phyloP scores from a whole-genome alignment of 2,329 filamentous ascomycete genomes.

The Colletotrichum endophyticum region DNA sequence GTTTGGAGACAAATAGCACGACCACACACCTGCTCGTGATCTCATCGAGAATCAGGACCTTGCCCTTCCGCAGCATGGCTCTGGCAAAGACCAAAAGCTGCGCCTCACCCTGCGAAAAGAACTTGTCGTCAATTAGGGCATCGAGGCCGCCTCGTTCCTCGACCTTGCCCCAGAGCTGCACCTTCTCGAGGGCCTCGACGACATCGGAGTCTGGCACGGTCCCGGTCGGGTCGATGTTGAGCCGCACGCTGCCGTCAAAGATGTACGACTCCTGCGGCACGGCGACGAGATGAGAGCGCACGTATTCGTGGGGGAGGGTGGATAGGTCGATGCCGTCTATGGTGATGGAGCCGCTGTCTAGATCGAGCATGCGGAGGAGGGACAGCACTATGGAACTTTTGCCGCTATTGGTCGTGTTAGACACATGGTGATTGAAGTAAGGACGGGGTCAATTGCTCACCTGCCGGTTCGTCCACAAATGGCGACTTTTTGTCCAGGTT shows the following conservation, averaged over 20 bases:
- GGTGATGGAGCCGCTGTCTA: constrained; percentile 43
- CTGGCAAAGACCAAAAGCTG: constrained; percentile 55
- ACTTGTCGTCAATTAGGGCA: constrained; percentile 28
- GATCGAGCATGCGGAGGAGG: constrained; percentile 52
- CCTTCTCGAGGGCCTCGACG: constrained; percentile 45
- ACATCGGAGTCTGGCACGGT: constrained; percentile 43
- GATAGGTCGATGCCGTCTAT: constrained; percentile 48
- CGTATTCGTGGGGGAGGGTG: constrained; percentile 26
- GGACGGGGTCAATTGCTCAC: not conserved
- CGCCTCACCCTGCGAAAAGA: constrained; percentile 50
- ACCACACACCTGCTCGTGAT: constrained; percentile 38
- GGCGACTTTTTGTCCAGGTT: constrained; percentile 25
- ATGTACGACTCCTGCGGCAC: constrained; percentile 58
- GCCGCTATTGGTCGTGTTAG: constrained; percentile 37
- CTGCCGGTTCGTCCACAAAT: constrained; percentile 28
- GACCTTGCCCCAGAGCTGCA: constrained; percentile 48
- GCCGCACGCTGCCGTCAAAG: constrained; percentile 49
- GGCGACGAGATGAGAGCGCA: constrained; percentile 39
- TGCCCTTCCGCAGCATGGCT: constrained; percentile 42
- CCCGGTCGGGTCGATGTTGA: constrained; percentile 50
- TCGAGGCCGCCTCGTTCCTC: constrained; percentile 40
- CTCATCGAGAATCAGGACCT: constrained; percentile 46
- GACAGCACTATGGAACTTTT: constrained; percentile 43
- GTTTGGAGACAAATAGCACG: no score
- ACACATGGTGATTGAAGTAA: not conserved